A percentile compares a stretch with the other conserved stretches of the same genome.
Conservation (phyloP, 805 yeast genomes). For the Monosporozyma servazzii region DNA sequence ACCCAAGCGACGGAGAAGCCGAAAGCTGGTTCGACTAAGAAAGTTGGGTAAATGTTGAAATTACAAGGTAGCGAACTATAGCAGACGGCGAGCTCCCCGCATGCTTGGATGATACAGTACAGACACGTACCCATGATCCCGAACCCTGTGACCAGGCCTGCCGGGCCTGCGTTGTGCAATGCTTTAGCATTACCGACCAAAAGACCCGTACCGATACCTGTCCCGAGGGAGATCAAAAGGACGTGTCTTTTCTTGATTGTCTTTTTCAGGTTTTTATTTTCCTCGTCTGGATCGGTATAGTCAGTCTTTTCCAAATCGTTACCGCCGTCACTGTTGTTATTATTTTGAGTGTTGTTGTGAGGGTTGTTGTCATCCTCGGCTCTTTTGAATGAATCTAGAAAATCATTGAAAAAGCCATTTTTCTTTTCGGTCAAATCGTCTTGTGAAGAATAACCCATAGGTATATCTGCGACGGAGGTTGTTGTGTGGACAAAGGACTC, state of each 20-base stretch:
- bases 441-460: background rate
- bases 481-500: background rate
- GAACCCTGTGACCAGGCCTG: conserved; percentile 45
- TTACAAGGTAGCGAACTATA: conserved; percentile 53
- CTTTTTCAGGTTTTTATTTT: conserved; percentile 28
- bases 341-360: too few relatives aligned
- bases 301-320: background rate
- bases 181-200: conserved; percentile 49
- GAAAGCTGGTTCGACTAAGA: conserved; percentile 46
- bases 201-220: conserved; percentile 75
- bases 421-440: background rate
- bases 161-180: conserved; percentile 39
- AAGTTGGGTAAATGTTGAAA: conserved; percentile 47
- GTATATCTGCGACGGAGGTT: background rate
- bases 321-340: background rate
- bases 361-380: conserved; percentile 8
- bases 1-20: conserved; percentile 57
- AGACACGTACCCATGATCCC: conserved; percentile 49
- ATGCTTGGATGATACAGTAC: conserved; percentile 48
- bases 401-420: background rate
- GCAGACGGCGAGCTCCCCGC: conserved; percentile 59
- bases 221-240: conserved; percentile 72
- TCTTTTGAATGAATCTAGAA: conserved; percentile 6
- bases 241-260: conserved; percentile 40
- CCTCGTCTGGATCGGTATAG: background rate